Conservation (phyloP, 495 filamentous ascomycete species). For the Penicillium roqueforti region DNA sequence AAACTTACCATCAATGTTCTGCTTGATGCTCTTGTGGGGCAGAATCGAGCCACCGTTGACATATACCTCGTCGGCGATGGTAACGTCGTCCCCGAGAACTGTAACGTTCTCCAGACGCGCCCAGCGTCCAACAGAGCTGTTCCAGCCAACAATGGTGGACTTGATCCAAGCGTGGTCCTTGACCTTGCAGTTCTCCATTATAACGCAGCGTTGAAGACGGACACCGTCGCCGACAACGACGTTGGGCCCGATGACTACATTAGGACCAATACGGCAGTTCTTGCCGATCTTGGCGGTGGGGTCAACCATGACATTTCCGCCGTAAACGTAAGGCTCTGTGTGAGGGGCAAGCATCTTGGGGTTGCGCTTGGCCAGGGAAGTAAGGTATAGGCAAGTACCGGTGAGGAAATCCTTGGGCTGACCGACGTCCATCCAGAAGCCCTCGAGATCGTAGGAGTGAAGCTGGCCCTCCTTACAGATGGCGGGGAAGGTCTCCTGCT, state of each 20-base stretch:
- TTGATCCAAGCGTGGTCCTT: slow-evolving; percentile 99
- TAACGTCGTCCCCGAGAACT: slow-evolving; percentile 98
- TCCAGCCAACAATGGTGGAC: slow-evolving; percentile 98
- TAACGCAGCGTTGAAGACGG: slow-evolving; percentile 86
- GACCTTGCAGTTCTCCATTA: slow-evolving; percentile 84
- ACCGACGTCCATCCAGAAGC: slow-evolving; percentile 99
- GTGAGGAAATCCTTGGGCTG: slow-evolving; percentile 98
- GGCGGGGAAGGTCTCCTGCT: slow-evolving; percentile 98
- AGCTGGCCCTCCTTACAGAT: slow-evolving; percentile 88
- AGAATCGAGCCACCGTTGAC: slow-evolving; percentile 96
- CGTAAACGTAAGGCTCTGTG: slow-evolving; percentile 78
- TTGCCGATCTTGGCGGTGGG: slow-evolving; percentile 94
- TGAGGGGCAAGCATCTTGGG: slow-evolving; percentile 76
- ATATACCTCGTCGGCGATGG: slow-evolving; percentile 96
- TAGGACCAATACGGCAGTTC: slow-evolving; percentile 97
- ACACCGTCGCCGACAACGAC: slow-evolving; percentile 96
- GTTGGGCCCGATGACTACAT: slow-evolving; percentile 93
- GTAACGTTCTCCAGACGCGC: slow-evolving; percentile 96
- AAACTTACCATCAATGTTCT: slow-evolving; percentile 82
- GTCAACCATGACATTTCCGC: slow-evolving; percentile 96
- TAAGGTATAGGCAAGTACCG: slow-evolving; percentile 95
- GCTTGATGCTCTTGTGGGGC: slow-evolving; percentile 98
- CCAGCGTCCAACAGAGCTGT: slow-evolving; percentile 93
- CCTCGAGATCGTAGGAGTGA: slow-evolving; percentile 96
- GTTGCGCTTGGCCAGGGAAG: slow-evolving; percentile 86